phyloP scores from a whole-genome alignment of 2,329 filamentous ascomycete genomes.

The Stromatinia cepivora region DNA sequence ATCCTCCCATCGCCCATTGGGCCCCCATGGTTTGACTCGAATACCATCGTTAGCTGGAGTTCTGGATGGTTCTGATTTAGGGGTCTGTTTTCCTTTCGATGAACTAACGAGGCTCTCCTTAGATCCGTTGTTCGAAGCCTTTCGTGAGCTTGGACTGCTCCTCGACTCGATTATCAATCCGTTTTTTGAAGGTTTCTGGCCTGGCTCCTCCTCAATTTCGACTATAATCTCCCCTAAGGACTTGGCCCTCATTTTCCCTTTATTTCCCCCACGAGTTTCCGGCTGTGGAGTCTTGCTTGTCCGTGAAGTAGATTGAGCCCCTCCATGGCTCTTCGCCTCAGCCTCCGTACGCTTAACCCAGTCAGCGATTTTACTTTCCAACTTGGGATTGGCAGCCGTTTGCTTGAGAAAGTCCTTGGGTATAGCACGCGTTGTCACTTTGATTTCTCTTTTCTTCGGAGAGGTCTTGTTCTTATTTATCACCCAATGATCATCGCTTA shows the following conservation, averaged over 20 bases:
- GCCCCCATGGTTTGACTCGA: conserved; percentile 34
- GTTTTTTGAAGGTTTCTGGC: conserved; percentile 1
- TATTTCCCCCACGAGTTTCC: conserved; percentile 12
- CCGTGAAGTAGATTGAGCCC: background rate
- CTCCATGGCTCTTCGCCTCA: background rate
- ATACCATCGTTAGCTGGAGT: conserved; percentile 31
- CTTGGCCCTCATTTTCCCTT: conserved; percentile 19
- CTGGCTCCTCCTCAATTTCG: conserved; percentile 15
- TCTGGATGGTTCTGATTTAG: conserved; percentile 45
- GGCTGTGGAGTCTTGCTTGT: conserved; percentile 16
- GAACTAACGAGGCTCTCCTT: conserved; percentile 17
- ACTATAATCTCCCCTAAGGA: conserved; percentile 21
- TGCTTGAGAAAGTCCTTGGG: conserved; percentile 59
- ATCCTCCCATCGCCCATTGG: conserved; percentile 34
- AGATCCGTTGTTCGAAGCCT: conserved; percentile 28
- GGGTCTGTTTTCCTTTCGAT: conserved; percentile 39
- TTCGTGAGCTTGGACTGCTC: conserved; percentile 18
- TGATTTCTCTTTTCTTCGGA: conserved; percentile 41
- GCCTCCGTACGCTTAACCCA: conserved; percentile 50
- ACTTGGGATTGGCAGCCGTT: conserved; percentile 54
- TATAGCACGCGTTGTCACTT: conserved; percentile 38
- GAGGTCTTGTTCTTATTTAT: conserved; percentile 50
- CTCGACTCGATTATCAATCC: conserved; percentile 5
- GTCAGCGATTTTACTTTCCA: conserved; percentile 60
- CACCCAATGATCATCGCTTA: conserved; percentile 91